Evolutionary conservation across 2,329 filamentous ascomycete species (phyloP), one percentile per base, ranked within the genome.

Genomic region (Cytospora mali): DNA sequence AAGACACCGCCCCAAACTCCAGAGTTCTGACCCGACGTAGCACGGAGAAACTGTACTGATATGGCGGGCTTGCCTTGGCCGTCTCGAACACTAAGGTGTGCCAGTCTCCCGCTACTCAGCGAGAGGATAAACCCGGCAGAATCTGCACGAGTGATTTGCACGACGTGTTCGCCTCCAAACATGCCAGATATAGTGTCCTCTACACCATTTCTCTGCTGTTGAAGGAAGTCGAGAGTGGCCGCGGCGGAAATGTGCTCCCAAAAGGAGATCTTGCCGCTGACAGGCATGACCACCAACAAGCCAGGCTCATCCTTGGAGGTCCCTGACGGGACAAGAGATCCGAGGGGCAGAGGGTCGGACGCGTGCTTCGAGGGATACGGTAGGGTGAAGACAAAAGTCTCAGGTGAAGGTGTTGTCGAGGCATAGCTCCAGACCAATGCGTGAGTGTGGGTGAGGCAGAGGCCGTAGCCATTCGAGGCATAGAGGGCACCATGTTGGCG

Each of bases 181-280:
- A 97, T 83, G 65, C 90, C 89, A 2, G 85, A 81, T 66, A 97
- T 86, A 3, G 80, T 79, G 52, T 91, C 87, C 71, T 96, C 92
- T 18, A 96, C 86, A 18, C 91, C 91, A 67, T 88, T 89, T 67
- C 90, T 88, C 71, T 91, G 90, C 72, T 96, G 90, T 67, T 90
- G 89, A 71, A 94, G 91, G 48, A 96, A 85, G 66, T 91, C 91
- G 61, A 96, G 83, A 0, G 92, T 92, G 46, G 93, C 91, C 11
- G 92, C 93, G 74, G 88, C 93, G 61, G 94, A 93, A 66, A 98
- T 91, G 46, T 92, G 96, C 74, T 98, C 95, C 93, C 95, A 98
- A 75, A 95, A 98, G 51, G 92, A 88, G 58, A 98, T 87, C 74
- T 89, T 93, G 58, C 95, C 95, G 55, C 84, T 93, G 21, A 85